Evolutionary conservation across 805 yeast species (phyloP).

Genomic region (Cyberlindnera japonica): DNA sequence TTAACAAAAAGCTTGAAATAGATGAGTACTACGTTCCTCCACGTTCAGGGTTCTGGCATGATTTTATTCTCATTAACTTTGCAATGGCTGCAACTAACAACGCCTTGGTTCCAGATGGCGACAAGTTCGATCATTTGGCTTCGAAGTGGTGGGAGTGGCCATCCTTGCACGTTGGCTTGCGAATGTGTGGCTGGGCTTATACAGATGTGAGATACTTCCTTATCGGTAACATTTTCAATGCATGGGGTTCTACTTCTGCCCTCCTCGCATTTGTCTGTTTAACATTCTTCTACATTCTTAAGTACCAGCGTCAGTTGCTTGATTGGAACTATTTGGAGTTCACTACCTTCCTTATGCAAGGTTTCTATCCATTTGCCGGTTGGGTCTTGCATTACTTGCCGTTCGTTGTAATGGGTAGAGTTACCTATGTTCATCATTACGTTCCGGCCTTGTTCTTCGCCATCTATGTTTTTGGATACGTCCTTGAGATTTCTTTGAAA

Average conservation of each 20-base stretch:
- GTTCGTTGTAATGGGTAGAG: constrained; percentile 91
- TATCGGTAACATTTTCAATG: constrained; percentile 72
- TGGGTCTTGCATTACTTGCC: constrained; percentile 91
- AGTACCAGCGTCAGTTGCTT: constrained; percentile 71
- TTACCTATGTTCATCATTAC: constrained; percentile 94
- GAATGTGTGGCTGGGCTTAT: constrained; percentile 71
- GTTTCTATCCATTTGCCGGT: constrained; percentile 81
- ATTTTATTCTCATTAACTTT: constrained; percentile 67
- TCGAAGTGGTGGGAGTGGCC: constrained; percentile 90
- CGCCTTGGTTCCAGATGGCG: constrained; percentile 75
- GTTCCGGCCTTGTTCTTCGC: constrained; percentile 95
- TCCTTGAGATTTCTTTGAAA: constrained; percentile 27
- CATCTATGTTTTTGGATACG: constrained; percentile 53
- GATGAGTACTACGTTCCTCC: constrained; percentile 53
- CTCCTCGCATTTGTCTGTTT: constrained; percentile 45
- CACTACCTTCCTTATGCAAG: constrained; percentile 53
- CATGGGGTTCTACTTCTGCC: constrained; percentile 66
- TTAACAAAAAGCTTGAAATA: constrained; percentile 52
- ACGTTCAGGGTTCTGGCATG: constrained; percentile 68
- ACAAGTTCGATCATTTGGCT: constrained; percentile 66
- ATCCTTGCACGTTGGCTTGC: constrained; percentile 61
- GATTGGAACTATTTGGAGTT: constrained; percentile 40
- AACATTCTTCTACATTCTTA: constrained; percentile 35
- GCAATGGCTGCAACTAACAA: constrained; percentile 88
- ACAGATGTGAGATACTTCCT: constrained; percentile 56